These are phyloP conservation scores for Globisporangium paddicum DNA, from an alignment of 352 stramenopile genomes.

Conservation along the genomic window DNA sequence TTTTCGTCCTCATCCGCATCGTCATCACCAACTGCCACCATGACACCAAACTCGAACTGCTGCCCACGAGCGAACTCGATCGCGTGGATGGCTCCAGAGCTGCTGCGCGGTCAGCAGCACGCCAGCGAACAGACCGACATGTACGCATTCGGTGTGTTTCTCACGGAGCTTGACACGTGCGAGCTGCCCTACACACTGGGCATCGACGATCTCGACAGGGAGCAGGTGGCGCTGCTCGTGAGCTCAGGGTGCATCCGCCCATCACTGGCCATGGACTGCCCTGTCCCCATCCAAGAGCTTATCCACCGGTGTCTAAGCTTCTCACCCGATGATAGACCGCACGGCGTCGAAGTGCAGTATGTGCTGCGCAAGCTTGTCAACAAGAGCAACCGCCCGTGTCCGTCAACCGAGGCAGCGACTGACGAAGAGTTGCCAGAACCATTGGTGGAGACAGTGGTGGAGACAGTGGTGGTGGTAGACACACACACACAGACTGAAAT, in stretches of 20 bases:
- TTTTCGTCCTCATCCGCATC: constrained; percentile 14
- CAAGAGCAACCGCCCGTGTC: not conserved
- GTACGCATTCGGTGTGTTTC: constrained; percentile 44
- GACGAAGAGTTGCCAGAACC: not conserved
- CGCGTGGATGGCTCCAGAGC: constrained; percentile 49
- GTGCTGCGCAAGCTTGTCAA: constrained; percentile 33
- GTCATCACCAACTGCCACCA: constrained; percentile 15
- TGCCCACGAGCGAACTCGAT: constrained; percentile 13
- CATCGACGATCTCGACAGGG: constrained; percentile 29
- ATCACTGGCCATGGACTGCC: constrained; percentile 35
- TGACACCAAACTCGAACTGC: not conserved
- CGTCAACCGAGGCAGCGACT: not conserved
- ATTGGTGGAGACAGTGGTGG: not conserved
- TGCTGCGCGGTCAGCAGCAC: constrained; percentile 29
- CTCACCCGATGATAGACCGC: constrained; percentile 31
- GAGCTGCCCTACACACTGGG: constrained; percentile 35
- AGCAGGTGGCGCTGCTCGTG: constrained; percentile 46
- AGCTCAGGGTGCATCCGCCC: constrained; percentile 44
- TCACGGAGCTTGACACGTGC: constrained; percentile 63
- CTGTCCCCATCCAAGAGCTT: constrained; percentile 36
- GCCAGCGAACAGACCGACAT: constrained; percentile 29
- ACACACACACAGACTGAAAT: not conserved
- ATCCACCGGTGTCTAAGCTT: constrained; percentile 44
- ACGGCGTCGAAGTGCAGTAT: constrained; percentile 30
- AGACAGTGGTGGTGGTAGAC: not conserved